Evolutionary conservation across 345 rosid species (phyloP), one percentile per base, ranked within the genome.

Genomic region (Pistacia atlantica): DNA sequence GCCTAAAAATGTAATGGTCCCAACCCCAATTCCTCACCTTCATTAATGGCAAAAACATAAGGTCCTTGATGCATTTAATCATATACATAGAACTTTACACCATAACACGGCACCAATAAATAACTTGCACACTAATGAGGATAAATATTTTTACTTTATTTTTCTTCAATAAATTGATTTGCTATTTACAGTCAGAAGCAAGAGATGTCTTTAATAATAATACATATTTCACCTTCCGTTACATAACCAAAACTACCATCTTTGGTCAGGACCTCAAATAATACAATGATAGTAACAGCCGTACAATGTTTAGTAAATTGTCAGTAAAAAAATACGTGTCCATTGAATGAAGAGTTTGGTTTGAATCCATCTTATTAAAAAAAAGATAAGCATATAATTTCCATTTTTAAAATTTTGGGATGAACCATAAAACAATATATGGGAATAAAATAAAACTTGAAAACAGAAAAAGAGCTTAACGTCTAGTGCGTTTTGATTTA

Each of bases 11-110:
- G 42, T 35, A 33, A 65, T 22, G 67, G 76, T 18, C 72, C 71
- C 72, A 75, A 51, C 46, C 37, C 67, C 67, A 35, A 28, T 55
- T 48, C 49, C 61, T 18, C 28, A 17, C 31, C 1, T n/a, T 52
- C 69, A 62, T 73, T 49, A 62, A 73, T 60, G 57, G 42, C 42
- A 45, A 55, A 58, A 54, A 69, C 3, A 35, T 46, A 69, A 69
- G 60, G 60, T 71, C 25, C 52, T 25, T 20, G 37, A 33, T 57
- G 51, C 12, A 7, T 37, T 48, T 20, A 71, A 35, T 58, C 18
- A 22, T 58, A 5, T n/a, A 42, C 46, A 42, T 5, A 20, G 48
- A 61, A 31, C 46, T 16, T 48, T 28, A 61, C 25, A 48, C 60
- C 59, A 60, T 51, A 16, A 38, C 17, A 5, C 46, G 1, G 54